A percentile compares a stretch with the other conserved stretches of the same genome.
Conservation (phyloP, 164 flowering plant genomes). For the Liriodendron chinense region DNA sequence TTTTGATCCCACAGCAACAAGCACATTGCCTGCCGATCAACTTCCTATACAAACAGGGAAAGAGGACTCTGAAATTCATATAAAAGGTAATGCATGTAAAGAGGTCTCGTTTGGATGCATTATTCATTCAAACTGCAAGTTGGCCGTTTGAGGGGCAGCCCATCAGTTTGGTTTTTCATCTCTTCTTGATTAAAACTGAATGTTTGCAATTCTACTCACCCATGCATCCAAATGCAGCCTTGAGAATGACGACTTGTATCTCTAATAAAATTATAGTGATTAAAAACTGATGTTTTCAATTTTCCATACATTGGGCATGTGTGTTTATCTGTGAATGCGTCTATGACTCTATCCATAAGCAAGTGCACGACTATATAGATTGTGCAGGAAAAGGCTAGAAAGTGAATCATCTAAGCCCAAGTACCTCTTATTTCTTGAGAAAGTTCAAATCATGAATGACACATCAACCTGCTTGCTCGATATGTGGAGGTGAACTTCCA, state of each 20-base stretch:
- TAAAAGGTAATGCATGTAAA: constrained; percentile 31
- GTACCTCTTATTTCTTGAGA: no score
- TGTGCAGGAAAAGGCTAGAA: no score
- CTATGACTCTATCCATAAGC: no score
- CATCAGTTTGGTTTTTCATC: neutral
- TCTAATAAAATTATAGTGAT: neutral
- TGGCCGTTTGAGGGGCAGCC: neutral
- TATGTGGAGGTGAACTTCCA: no score
- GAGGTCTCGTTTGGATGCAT: neutral
- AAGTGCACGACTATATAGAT: no score
- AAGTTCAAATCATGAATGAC: no score
- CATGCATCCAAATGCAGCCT: neutral
- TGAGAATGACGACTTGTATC: neutral
- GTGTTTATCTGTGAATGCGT: no score
- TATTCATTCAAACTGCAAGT: neutral
- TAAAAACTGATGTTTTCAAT: neutral
- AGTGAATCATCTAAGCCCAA: no score
- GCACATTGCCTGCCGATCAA: constrained; percentile 16
- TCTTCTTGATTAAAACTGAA: neutral
- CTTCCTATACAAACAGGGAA: constrained; percentile 10
- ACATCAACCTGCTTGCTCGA: no score
- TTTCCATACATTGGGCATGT: neutral
- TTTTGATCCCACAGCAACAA: neutral
- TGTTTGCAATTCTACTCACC: neutral
- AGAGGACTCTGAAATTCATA: constrained; percentile 17